Percentiles rank a stretch among this genome's conserved stretches.
These are phyloP conservation scores for Leccinum uliginosum DNA, from an alignment of 768 basidiomycete species.

Conservation along the genomic window DNA sequence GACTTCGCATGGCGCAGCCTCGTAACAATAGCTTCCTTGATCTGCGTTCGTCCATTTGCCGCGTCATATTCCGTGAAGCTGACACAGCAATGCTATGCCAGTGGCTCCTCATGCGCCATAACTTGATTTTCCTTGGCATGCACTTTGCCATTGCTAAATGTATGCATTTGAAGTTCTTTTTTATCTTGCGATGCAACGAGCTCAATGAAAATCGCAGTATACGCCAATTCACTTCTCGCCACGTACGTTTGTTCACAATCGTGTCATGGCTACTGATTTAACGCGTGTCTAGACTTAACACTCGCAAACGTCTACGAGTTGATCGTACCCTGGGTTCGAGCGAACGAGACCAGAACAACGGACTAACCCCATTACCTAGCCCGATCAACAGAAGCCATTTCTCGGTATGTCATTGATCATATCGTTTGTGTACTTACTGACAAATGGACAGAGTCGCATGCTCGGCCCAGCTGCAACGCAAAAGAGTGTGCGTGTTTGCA, in stretches of 20 bases:
- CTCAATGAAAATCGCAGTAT: conserved; percentile 16
- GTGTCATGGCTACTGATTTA: neutral
- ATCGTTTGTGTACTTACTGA: neutral
- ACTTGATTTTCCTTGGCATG: conserved; percentile 33
- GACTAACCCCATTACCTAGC: conserved; percentile 5
- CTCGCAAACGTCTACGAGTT: conserved; percentile 27
- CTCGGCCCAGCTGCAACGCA: conserved; percentile 14
- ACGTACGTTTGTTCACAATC: conserved; percentile 20
- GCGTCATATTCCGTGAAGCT: neutral
- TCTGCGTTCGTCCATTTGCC: conserved; percentile 24
- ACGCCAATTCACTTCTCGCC: conserved; percentile 32
- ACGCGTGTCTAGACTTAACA: conserved; percentile 22
- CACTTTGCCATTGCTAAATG: conserved; percentile 33
- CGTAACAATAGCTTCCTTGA: conserved; percentile 30
- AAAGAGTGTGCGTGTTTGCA: conserved; percentile 18
- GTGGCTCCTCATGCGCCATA: conserved; percentile 34
- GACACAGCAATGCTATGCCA: neutral
- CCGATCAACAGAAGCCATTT: conserved; percentile 20
- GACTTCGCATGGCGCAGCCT: conserved; percentile 13
- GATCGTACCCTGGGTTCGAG: conserved; percentile 24
- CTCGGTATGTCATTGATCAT: conserved; percentile 15
- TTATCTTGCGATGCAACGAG: neutral
- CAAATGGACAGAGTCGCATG: conserved; percentile 20
- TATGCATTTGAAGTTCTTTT: conserved; percentile 9
- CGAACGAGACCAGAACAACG: conserved; percentile 21